Evolutionary conservation across 1,139 yeast genomes (phyloP).

Genomic region (Saccharomyces hybrid): DNA sequence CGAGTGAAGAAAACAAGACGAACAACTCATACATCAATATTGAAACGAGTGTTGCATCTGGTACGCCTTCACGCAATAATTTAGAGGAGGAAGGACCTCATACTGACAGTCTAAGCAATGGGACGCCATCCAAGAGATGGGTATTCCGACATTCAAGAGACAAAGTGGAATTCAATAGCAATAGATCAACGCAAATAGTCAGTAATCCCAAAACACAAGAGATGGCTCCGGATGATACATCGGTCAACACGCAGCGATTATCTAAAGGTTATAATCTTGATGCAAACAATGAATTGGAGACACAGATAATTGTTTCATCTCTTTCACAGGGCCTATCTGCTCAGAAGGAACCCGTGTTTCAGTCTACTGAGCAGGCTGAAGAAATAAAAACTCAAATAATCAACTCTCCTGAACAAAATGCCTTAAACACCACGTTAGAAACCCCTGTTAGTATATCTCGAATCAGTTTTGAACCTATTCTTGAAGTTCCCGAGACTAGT

Average conservation of each 20-base stretch:
- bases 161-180: constrained; percentile 9
- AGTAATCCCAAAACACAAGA: constrained; percentile 13
- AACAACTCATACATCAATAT: not conserved
- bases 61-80: not conserved
- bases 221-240: not conserved
- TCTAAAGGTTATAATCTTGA: not conserved
- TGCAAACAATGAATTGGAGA: constrained; percentile 5
- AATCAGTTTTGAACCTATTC: constrained; percentile 6
- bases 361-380: not conserved
- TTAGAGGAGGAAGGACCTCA: constrained; percentile 5
- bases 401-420: constrained; percentile 10
- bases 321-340: constrained; percentile 1
- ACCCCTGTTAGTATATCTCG: constrained; percentile 6
- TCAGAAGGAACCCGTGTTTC: constrained; percentile 1
- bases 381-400: constrained; percentile 9
- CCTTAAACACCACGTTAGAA: constrained; percentile 4
- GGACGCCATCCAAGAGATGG: constrained; percentile 13
- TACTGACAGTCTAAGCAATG: constrained; percentile 17
- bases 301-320: constrained; percentile 7
- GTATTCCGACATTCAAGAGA: constrained; percentile 8
- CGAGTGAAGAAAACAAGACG: not conserved
- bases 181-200: constrained; percentile 12
- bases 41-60: not conserved
- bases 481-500: constrained; percentile 21
- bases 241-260: not conserved